These are phyloP conservation scores for Trichoderma arundinaceum DNA, from an alignment of 2,329 filamentous ascomycete genomes.

Conservation along the genomic window DNA sequence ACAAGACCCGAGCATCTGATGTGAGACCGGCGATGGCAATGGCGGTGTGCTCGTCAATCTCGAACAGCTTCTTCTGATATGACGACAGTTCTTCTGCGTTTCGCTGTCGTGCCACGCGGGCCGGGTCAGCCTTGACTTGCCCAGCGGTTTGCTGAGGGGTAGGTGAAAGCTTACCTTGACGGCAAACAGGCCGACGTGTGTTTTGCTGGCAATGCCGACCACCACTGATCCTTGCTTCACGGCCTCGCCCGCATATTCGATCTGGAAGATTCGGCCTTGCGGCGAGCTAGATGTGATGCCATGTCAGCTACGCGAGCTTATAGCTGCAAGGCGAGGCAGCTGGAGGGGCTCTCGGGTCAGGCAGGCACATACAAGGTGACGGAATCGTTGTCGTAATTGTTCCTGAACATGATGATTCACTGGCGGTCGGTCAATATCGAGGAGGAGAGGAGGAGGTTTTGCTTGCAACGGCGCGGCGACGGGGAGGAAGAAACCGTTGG, in stretches of 20 bases:
- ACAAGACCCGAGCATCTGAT: conserved; percentile 96
- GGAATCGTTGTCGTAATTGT: conserved; percentile 99
- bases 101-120: conserved; percentile 62
- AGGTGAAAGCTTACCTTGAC: conserved; percentile 73
- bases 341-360: conserved; percentile 25
- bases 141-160: conserved; percentile 8
- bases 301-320: conserved; percentile 34
- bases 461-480: conserved; percentile 29
- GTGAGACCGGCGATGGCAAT: conserved; percentile 96
- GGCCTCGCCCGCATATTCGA: conserved; percentile 97
- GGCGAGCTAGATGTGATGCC: conserved; percentile 73
- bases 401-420: conserved; percentile 83
- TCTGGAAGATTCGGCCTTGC: conserved; percentile 98
- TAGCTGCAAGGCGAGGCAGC: conserved; percentile 6
- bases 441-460: background rate
- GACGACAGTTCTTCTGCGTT: conserved; percentile 99
- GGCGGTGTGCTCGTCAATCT: conserved; percentile 92
- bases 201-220: conserved; percentile 96
- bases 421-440: conserved; percentile 25
- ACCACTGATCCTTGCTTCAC: conserved; percentile 99
- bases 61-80: conserved; percentile 99
- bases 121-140: conserved; percentile 22
- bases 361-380: conserved; percentile 85
- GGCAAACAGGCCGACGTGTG: conserved; percentile 92
- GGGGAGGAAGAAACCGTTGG: conserved; percentile 22